A percentile compares a stretch with the other conserved stretches of the same genome.
Evolutionary conservation across 2,329 filamentous ascomycete species (phyloP).

Genomic region (Colletotrichum navitas): DNA sequence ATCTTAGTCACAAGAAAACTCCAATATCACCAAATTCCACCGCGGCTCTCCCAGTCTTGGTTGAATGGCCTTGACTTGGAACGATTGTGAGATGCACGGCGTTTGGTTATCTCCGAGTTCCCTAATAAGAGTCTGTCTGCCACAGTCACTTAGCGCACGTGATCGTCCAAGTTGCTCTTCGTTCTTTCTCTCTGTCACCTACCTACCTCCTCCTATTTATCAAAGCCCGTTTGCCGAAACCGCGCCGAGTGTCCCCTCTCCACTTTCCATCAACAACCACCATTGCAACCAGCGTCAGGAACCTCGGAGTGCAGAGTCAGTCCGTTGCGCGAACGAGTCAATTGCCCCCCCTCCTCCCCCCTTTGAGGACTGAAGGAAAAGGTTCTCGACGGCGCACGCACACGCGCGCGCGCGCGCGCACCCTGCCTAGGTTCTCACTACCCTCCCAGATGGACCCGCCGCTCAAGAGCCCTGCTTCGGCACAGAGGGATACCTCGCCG

Average conservation of each 20-base stretch:
- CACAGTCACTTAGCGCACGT: constrained; percentile 24
- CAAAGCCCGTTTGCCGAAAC: constrained; percentile 36
- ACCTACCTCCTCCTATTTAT: too few species aligned
- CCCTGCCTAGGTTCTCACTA: neutral
- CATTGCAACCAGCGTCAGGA: constrained; percentile 10
- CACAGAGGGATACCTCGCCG: constrained; percentile 30
- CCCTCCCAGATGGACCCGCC: constrained; percentile 31
- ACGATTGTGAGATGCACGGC: neutral
- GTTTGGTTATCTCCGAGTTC: neutral
- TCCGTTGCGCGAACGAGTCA: constrained; percentile 9
- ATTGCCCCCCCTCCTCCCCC: neutral
- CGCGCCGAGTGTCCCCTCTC: constrained; percentile 31
- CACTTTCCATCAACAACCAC: constrained; percentile 28
- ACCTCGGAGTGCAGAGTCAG: constrained; percentile 17
- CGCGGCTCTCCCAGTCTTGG: neutral
- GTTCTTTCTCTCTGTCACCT: neutral
- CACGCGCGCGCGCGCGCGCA: constrained; percentile 27
- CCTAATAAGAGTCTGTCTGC: neutral
- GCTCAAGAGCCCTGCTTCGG: constrained; percentile 39
- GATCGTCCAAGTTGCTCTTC: constrained; percentile 11
- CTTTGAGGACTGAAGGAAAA: neutral
- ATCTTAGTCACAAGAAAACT: constrained; percentile 4
- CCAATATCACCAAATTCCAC: neutral
- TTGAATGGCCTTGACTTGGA: neutral
- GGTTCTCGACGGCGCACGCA: constrained; percentile 17